Evolutionary conservation across 2,329 filamentous ascomycete genomes (phyloP).

Genomic region (Mollisiaceae sp.): DNA sequence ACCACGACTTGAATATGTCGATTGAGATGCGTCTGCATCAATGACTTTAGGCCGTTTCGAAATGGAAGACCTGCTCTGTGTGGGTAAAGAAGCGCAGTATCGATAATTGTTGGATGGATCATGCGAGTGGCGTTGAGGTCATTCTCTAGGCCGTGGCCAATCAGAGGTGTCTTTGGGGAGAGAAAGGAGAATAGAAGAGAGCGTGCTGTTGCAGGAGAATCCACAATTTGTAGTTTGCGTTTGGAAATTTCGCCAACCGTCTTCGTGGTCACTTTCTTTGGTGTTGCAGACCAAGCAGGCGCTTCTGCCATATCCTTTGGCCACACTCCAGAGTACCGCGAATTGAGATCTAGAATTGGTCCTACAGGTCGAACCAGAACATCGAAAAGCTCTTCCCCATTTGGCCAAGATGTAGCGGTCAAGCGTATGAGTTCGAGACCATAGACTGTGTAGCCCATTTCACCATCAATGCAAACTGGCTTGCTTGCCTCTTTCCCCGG

Average conservation of each 20-base stretch:
- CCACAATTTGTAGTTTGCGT: slow-evolving; percentile 70
- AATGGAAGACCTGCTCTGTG: slow-evolving; percentile 78
- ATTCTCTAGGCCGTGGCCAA: slow-evolving; percentile 95
- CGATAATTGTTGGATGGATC: slow-evolving; percentile 83
- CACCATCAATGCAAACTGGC: slow-evolving; percentile 89
- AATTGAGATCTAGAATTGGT: slow-evolving; percentile 88
- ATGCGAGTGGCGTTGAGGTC: slow-evolving; percentile 87
- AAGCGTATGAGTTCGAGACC: slow-evolving; percentile 90
- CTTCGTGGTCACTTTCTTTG: slow-evolving; percentile 31
- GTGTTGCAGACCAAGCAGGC: slow-evolving; percentile 53
- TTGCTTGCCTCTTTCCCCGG: slow-evolving; percentile 53
- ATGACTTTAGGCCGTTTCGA: slow-evolving; percentile 75
- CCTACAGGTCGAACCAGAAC: slow-evolving; percentile 84
- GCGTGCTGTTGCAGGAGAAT: slow-evolving; percentile 76
- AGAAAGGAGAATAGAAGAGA: slow-evolving; percentile 78
- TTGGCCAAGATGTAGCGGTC: slow-evolving; percentile 87
- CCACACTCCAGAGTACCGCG: slow-evolving; percentile 86
- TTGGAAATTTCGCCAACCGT: slow-evolving; percentile 40
- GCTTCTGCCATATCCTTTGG: slow-evolving; percentile 77
- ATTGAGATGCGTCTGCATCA: slow-evolving; percentile 73
- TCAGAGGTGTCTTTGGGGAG: slow-evolving; percentile 77
- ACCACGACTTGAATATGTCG: slow-evolving; percentile 77
- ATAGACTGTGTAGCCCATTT: slow-evolving; percentile 93
- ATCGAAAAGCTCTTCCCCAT: slow-evolving; percentile 76
- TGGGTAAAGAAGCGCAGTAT: slow-evolving; percentile 84